Base-by-base conservation (phyloP, 1,284 basidiomycete genomes). In the Abortiporus biennis region DNA sequence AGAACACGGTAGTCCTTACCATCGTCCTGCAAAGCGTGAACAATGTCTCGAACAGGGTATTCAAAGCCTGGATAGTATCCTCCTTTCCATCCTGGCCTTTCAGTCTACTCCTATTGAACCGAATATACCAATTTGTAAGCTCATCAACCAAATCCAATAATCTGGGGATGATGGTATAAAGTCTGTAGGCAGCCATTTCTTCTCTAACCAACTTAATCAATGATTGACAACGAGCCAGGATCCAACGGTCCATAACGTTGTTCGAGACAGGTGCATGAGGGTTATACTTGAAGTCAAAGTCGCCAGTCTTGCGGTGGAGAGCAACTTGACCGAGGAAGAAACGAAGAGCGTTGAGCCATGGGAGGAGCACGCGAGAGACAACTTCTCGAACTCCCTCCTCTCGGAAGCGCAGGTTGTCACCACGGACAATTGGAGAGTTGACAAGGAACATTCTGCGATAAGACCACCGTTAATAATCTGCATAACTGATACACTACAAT, bases 121-220 rank as follows among this genome's bases (percentile, higher is more conserved):
- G 92, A 57, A 99, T 99, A 68, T 99, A 99, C 94, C 95, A 98
- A 64, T 99, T 99, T 36, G 96, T 99, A 46, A 99, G 74, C 65
- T 99, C 96, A 54, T 96, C 92, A 36, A 99, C 79, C 47, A 99
- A 81, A 50, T 91, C 88, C 44, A 98, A 73, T 42, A 99, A 71
- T 22, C 91, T 80, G n/a, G 93, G 92, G 47, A 97, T 92, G 66
- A 99, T 91, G 46, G 93, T 98, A 67, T 99, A 99, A n/a, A 99
- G 76, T 44, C 94, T 79, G 68, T 99, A 99, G 9, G 93, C 89
- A 16, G 85, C 85, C 96, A 99, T 99, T 71, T 99, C 95, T 57
- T 87, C 75, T 48, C 81, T 76, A 48, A 99, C 94, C 46, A 94
- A 75, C 59, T 83, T 78, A 69, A 99, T 98, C 56, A 99, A 77